These are phyloP conservation scores for Candida xyloterini DNA, from an alignment of 805 yeast genomes.

Conservation along the genomic window DNA sequence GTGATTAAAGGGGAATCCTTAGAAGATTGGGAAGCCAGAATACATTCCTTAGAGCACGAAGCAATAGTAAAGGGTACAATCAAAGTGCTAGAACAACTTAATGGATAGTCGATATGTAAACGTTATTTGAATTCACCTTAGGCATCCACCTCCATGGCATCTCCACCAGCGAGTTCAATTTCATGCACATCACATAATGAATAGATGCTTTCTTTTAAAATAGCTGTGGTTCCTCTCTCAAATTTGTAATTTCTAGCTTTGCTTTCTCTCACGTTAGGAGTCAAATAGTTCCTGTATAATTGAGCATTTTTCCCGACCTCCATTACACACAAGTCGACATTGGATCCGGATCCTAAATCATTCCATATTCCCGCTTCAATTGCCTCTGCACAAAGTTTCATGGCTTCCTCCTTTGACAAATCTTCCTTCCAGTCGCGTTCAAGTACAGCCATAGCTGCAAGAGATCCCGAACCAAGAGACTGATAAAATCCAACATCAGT, in stretches of 20 bases:
- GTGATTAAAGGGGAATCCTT: slow-evolving; percentile 69
- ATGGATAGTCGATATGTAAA: slow-evolving; percentile 2
- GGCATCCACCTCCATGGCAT: slow-evolving; percentile 50
- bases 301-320: slow-evolving; percentile 87
- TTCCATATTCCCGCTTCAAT: slow-evolving; percentile 98
- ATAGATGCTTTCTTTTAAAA: slow-evolving; percentile 65
- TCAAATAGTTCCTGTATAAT: slow-evolving; percentile 79
- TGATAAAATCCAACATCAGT: slow-evolving; percentile 94
- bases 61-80: slow-evolving; percentile 93
- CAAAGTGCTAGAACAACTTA: slow-evolving; percentile 47
- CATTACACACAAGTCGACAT: slow-evolving; percentile 96
- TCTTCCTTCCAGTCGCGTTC: slow-evolving; percentile 84
- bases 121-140: background rate
- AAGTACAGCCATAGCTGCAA: slow-evolving; percentile 97
- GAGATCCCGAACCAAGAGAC: slow-evolving; percentile 92
- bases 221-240: slow-evolving; percentile 90
- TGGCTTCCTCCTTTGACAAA: slow-evolving; percentile 84
- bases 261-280: slow-evolving; percentile 83
- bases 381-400: slow-evolving; percentile 84
- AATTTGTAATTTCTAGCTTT: slow-evolving; percentile 85
- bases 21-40: slow-evolving; percentile 77
- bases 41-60: slow-evolving; percentile 78
- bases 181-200: slow-evolving; percentile 59
- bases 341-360: slow-evolving; percentile 97
- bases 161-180: slow-evolving; percentile 37